phyloP scores from a whole-genome alignment of 2,329 filamentous ascomycete genomes.

The Neocatenulostroma microsporum region DNA sequence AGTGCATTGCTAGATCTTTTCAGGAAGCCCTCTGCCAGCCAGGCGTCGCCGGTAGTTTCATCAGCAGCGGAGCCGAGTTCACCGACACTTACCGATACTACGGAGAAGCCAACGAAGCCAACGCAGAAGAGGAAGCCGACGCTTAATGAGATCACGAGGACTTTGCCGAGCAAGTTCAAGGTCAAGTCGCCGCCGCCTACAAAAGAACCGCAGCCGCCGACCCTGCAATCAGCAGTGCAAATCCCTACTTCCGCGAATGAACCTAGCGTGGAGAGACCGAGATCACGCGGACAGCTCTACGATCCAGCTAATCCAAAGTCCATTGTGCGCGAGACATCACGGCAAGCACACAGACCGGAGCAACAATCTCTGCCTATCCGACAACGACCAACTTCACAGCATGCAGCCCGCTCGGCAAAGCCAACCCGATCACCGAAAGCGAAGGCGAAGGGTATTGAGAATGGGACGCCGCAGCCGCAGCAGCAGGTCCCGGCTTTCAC shows the following conservation, averaged over 20 bases:
- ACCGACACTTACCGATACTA: slow-evolving; percentile 16
- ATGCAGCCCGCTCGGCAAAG: slow-evolving; percentile 5
- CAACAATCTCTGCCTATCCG: slow-evolving; percentile 15
- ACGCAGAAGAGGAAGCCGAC: slow-evolving; percentile 15
- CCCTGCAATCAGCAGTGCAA: too few relatives aligned
- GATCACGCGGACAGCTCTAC: slow-evolving; percentile 16
- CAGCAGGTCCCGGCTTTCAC: slow-evolving; percentile 19
- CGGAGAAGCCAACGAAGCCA: slow-evolving; percentile 12
- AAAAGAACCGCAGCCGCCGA: too few relatives aligned
- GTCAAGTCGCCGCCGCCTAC: slow-evolving; percentile 12
- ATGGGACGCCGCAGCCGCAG: slow-evolving; percentile 8
- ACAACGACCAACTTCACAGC: slow-evolving; percentile 12
- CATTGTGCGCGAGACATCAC: too few relatives aligned
- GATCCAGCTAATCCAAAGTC: slow-evolving; percentile 18
- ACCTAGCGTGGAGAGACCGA: slow-evolving; percentile 16
- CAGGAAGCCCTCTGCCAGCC: slow-evolving; percentile 22
- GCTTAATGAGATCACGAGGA: slow-evolving; percentile 28
- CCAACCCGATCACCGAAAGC: slow-evolving; percentile 12
- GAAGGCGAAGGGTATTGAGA: slow-evolving; percentile 9
- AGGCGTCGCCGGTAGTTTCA: slow-evolving; percentile 5
- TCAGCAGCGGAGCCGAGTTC: too few relatives aligned
- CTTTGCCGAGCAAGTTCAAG: slow-evolving; percentile 20
- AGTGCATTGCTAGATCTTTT: slow-evolving; percentile 41
- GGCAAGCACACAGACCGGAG: slow-evolving; percentile 8
- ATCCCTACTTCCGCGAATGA: too few relatives aligned